A percentile compares a stretch with the other conserved stretches of the same genome.
Evolutionary conservation across 139 green algal genomes (phyloP).

Genomic region (Auxenochlorella pyrenoidosa): DNA sequence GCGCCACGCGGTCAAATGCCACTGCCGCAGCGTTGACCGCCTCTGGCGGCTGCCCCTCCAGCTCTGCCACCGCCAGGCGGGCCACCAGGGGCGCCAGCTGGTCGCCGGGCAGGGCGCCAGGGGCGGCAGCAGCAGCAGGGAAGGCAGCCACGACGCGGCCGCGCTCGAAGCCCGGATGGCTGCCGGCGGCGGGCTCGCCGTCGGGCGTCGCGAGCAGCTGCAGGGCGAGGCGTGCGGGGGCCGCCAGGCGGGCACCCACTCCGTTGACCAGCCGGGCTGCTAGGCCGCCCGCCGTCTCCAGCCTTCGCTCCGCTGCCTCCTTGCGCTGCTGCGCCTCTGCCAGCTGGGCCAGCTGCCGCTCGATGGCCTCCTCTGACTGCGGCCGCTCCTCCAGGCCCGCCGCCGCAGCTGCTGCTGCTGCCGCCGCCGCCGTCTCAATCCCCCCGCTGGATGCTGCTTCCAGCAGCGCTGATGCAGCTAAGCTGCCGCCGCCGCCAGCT

Average conservation of each 20-base stretch:
- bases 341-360: not conserved
- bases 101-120: slow-evolving; percentile 7
- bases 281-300: not conserved
- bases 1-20: not conserved
- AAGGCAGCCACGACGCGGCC: slow-evolving; percentile 10
- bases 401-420: not conserved
- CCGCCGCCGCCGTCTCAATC: not conserved
- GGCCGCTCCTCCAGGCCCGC: not conserved
- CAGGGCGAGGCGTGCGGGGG: not conserved
- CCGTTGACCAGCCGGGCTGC: slow-evolving; percentile 7
- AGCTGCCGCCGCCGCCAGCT: not conserved
- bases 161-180: not conserved
- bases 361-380: slow-evolving; percentile 19
- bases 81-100: slow-evolving; percentile 29
- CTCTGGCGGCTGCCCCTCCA: not conserved
- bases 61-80: slow-evolving; percentile 3
- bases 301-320: not conserved
- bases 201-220: slow-evolving; percentile 11
- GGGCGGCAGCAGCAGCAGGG: not conserved
- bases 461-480: not conserved
- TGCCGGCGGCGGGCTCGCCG: slow-evolving; percentile 6
- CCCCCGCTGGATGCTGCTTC: not conserved
- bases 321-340: not conserved
- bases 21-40: not conserved
- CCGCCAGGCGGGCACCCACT: not conserved